Percentiles rank a stretch among this genome's conserved stretches.
These are phyloP conservation scores for Magnolia officinalis DNA, from an alignment of 164 flowering plant genomes.

Conservation along the genomic window DNA sequence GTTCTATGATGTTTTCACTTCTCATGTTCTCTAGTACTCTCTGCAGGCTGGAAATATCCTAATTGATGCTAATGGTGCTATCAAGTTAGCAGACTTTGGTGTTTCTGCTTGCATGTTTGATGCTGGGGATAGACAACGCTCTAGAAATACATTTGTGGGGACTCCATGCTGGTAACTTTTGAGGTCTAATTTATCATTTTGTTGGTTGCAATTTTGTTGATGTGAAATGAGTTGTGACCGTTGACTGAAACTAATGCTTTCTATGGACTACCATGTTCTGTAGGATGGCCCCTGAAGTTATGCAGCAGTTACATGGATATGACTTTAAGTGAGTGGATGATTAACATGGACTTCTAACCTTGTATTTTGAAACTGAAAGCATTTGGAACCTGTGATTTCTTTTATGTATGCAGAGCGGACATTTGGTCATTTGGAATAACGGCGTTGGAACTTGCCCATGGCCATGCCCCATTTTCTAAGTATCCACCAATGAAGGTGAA, in stretches of 20 bases:
- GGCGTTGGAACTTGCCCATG: slow-evolving; percentile 98
- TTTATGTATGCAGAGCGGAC: slow-evolving; percentile 70
- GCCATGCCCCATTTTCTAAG: slow-evolving; percentile 98
- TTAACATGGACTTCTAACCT: not conserved
- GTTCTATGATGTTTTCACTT: not conserved
- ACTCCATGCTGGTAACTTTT: slow-evolving; percentile 89
- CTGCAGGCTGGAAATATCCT: slow-evolving; percentile 94
- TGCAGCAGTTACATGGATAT: slow-evolving; percentile 96
- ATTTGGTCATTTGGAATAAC: slow-evolving; percentile 99
- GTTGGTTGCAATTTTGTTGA: slow-evolving; percentile 2
- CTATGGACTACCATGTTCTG: slow-evolving; percentile 3
- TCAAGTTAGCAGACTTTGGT: slow-evolving; percentile 93
- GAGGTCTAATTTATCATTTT: not conserved
- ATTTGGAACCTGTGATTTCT: not conserved
- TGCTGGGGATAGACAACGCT: slow-evolving; percentile 81
- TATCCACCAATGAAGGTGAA: slow-evolving; percentile 99
- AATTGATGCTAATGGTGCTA: slow-evolving; percentile 69
- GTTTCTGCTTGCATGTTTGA: slow-evolving; percentile 98
- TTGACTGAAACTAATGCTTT: slow-evolving; percentile 10
- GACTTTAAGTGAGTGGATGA: slow-evolving; percentile 79
- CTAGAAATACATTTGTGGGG: slow-evolving; percentile 96
- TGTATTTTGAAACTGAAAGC: not conserved
- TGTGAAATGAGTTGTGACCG: not conserved
- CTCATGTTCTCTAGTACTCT: not conserved
- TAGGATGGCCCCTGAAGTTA: slow-evolving; percentile 99